Percentiles rank a stretch among this genome's conserved stretches.
Evolutionary conservation across 2,329 filamentous ascomycete genomes (phyloP).

Genomic region (Pezicula radicicola): DNA sequence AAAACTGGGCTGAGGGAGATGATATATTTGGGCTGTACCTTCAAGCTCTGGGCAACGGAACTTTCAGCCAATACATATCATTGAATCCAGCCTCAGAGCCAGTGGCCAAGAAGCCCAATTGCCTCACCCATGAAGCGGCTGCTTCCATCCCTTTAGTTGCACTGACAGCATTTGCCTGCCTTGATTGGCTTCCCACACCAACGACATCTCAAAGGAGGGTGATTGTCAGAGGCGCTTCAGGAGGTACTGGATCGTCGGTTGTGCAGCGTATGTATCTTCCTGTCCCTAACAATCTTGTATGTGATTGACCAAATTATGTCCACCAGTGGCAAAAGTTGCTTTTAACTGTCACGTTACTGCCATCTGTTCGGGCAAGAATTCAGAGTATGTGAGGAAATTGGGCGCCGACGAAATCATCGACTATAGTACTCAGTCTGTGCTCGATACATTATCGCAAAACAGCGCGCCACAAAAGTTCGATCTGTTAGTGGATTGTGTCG

Average conservation of each 20-base stretch:
- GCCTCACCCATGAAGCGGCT: slow-evolving; percentile 38
- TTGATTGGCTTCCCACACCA: slow-evolving; percentile 22
- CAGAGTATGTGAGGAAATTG: slow-evolving; percentile 19
- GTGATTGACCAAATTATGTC: neutral
- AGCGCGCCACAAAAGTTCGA: slow-evolving; percentile 11
- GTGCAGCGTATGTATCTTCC: slow-evolving; percentile 18
- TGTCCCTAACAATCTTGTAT: neutral
- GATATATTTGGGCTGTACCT: slow-evolving; percentile 31
- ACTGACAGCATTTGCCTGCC: slow-evolving; percentile 34
- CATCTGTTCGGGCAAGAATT: slow-evolving; percentile 24
- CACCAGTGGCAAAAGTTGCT: slow-evolving; percentile 21
- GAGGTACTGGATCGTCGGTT: slow-evolving; percentile 24
- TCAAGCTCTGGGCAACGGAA: slow-evolving; percentile 24
- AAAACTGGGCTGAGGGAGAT: slow-evolving; percentile 31
- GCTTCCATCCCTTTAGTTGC: slow-evolving; percentile 41
- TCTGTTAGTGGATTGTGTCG: slow-evolving; percentile 22
- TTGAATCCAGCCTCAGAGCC: slow-evolving; percentile 21
- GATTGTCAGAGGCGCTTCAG: slow-evolving; percentile 23
- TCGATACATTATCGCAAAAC: slow-evolving; percentile 10
- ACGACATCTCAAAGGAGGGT: slow-evolving; percentile 15
- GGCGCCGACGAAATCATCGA: slow-evolving; percentile 26
- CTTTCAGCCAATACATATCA: slow-evolving; percentile 25
- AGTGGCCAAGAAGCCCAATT: slow-evolving; percentile 33
- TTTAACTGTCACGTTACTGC: slow-evolving; percentile 26
- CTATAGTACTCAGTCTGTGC: slow-evolving; percentile 20